These are phyloP conservation scores for Dunaliella primolecta DNA, from an alignment of 139 green algal genomes.

Conservation along the genomic window DNA sequence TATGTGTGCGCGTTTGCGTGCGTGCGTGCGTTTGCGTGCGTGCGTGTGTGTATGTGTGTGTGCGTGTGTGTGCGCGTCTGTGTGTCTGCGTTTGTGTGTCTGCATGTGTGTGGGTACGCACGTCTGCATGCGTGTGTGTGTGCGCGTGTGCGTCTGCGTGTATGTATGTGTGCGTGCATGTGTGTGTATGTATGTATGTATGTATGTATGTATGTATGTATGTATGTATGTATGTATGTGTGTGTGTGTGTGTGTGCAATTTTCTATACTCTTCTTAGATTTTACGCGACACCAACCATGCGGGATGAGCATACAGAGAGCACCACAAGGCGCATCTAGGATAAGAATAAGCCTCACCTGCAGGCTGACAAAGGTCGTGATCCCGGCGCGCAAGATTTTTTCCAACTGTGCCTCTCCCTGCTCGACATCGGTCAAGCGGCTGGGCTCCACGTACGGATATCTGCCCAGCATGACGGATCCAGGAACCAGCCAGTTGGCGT, in stretches of 20 bases:
- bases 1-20: too few relatives aligned
- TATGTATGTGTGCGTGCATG: not conserved
- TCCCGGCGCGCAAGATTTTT: conserved; percentile 58
- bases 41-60: not conserved
- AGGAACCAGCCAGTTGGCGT: conserved; percentile 84
- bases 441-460: conserved; percentile 83
- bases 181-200: not conserved
- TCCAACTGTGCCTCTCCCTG: conserved; percentile 69
- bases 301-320: not conserved
- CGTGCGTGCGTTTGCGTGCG: too few relatives aligned
- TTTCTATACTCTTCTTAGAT: not conserved
- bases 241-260: not conserved
- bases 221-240: not conserved
- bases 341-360: too few relatives aligned
- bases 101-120: too few relatives aligned
- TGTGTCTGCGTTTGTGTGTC: not conserved
- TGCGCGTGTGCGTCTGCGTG: not conserved
- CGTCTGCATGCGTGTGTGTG: not conserved
- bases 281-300: not conserved
- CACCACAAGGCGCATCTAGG: too few relatives aligned
- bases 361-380: conserved; percentile 76
- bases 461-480: conserved; percentile 72
- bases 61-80: not conserved
- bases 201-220: not conserved
- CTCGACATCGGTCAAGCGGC: conserved; percentile 40